A percentile compares a stretch with the other conserved stretches of the same genome.
Evolutionary conservation across 2,329 filamentous ascomycete species (phyloP).

Genomic region (Epichloe baconii): DNA sequence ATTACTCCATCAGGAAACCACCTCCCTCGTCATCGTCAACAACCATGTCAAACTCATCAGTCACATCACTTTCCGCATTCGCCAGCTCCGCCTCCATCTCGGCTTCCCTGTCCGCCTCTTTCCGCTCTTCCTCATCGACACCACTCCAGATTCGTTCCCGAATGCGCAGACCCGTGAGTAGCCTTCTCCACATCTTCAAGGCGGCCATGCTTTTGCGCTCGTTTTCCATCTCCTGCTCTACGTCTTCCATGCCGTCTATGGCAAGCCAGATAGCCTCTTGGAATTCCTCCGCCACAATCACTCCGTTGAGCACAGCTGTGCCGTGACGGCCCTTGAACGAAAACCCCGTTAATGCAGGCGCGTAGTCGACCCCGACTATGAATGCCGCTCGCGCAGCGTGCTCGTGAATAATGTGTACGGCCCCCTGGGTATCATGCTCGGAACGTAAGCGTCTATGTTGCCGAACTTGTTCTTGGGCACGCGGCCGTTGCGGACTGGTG

Average conservation of each 20-base stretch:
- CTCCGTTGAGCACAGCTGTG: slow-evolving; percentile 68
- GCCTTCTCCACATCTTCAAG: slow-evolving; percentile 52
- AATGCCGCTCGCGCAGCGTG: slow-evolving; percentile 59
- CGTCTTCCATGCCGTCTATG: slow-evolving; percentile 52
- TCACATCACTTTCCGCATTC: slow-evolving; percentile 26
- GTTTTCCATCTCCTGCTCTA: slow-evolving; percentile 49
- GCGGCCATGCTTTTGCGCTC: slow-evolving; percentile 62
- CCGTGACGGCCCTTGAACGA: slow-evolving; percentile 75
- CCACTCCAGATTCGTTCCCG: slow-evolving; percentile 56
- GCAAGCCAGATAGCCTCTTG: slow-evolving; percentile 59
- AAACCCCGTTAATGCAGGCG: slow-evolving; percentile 82
- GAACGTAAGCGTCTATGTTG: slow-evolving; percentile 87
- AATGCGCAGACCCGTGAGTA: slow-evolving; percentile 67
- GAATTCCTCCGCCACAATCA: slow-evolving; percentile 61
- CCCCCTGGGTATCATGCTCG: slow-evolving; percentile 77
- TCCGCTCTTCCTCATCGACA: slow-evolving; percentile 34
- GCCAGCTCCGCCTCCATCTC: slow-evolving; percentile 23
- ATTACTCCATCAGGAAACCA: slow-evolving; percentile 30
- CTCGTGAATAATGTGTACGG: slow-evolving; percentile 52
- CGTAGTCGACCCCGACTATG: slow-evolving; percentile 69
- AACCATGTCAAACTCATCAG: slow-evolving; percentile 30
- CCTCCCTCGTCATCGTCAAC: slow-evolving; percentile 30
- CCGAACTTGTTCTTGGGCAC: slow-evolving; percentile 88
- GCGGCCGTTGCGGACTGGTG: slow-evolving; percentile 59
- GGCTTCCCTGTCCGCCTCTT: slow-evolving; percentile 22